Conservation (phyloP, 164 flowering plant species). For the Macadamia tetraphylla region DNA sequence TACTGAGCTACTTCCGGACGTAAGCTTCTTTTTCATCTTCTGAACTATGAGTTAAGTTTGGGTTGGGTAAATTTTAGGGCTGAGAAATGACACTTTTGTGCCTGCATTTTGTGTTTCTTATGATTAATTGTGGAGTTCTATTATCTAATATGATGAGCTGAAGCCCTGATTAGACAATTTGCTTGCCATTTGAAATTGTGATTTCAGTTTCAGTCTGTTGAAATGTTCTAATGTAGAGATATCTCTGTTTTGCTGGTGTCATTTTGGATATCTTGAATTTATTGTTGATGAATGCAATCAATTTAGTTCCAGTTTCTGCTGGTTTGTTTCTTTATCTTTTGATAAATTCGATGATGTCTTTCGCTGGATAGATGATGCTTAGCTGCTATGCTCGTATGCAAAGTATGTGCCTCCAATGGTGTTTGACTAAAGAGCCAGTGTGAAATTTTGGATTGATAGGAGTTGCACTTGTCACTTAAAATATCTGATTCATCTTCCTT, state of each 20-base stretch:
- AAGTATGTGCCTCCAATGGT: background rate
- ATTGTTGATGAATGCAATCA: too few species aligned
- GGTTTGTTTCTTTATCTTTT: too few species aligned
- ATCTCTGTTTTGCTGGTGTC: background rate
- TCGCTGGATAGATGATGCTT: background rate
- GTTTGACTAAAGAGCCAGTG: background rate
- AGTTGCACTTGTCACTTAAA: background rate
- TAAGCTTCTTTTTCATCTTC: conserved; percentile 14
- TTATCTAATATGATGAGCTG: background rate
- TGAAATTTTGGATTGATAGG: background rate
- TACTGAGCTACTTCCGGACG: conserved; percentile 82
- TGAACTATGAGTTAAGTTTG: background rate
- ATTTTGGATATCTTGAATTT: background rate
- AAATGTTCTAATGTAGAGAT: background rate
- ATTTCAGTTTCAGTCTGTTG: background rate
- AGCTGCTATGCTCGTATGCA: background rate
- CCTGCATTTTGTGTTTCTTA: background rate
- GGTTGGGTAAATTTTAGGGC: background rate
- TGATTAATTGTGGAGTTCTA: background rate
- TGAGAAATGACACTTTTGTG: background rate
- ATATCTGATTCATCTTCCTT: background rate
- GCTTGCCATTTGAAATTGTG: background rate
- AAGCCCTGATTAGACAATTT: background rate
- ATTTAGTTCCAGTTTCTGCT: too few species aligned
- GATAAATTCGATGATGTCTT: background rate